Conservation (phyloP, 2,329 filamentous ascomycete species). For the Xylaria arbuscula region DNA sequence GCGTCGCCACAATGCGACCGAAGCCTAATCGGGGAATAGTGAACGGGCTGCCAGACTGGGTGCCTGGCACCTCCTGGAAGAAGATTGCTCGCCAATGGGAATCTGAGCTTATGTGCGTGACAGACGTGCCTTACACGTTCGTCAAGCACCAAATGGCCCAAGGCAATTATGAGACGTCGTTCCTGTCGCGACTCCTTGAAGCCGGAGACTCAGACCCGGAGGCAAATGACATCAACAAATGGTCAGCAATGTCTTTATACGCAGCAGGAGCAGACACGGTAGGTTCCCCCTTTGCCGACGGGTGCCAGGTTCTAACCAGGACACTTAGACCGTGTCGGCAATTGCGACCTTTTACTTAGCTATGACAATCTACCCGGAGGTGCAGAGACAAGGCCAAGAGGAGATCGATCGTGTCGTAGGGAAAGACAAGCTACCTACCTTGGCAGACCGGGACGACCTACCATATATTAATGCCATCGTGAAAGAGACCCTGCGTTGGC, state of each 20-base stretch:
- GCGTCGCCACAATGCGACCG: neutral
- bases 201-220: constrained; percentile 26
- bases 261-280: constrained; percentile 43
- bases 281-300: neutral
- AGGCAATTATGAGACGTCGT: constrained; percentile 37
- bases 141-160: constrained; percentile 38
- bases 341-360: constrained; percentile 57
- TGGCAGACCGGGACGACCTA: constrained; percentile 41
- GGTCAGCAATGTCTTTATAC: constrained; percentile 41
- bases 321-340: constrained; percentile 16
- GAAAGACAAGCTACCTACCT: constrained; percentile 41
- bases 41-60: constrained; percentile 28
- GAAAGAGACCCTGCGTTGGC: constrained; percentile 45
- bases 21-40: constrained; percentile 19
- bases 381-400: constrained; percentile 53
- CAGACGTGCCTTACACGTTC: constrained; percentile 30
- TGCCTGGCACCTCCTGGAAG: constrained; percentile 32
- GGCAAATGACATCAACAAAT: constrained; percentile 38
- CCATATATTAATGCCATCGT: constrained; percentile 46
- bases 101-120: constrained; percentile 14
- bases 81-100: constrained; percentile 23
- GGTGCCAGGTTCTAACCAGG: neutral
- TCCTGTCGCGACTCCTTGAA: constrained; percentile 39
- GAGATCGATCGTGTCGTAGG: constrained; percentile 49
- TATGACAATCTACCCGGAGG: constrained; percentile 59